Conservation (phyloP, 805 yeast species). For the Zygosaccharomyces pseudorouxii region DNA sequence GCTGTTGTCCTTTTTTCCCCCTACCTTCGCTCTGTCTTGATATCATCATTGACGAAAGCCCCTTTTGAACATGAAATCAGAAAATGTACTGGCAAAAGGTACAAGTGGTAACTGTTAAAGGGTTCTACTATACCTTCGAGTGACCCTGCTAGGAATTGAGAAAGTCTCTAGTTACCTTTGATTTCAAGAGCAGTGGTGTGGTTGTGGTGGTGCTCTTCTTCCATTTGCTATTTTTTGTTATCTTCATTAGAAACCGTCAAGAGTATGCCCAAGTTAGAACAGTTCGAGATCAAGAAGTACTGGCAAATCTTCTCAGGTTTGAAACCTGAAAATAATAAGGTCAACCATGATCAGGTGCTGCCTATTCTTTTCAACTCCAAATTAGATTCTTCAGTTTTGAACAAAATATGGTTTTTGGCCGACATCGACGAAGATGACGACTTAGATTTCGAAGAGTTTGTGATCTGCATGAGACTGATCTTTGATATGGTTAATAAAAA, state of each 20-base stretch:
- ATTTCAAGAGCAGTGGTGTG: background rate
- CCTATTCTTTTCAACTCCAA: conserved; percentile 87
- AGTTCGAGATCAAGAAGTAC: conserved; percentile 94
- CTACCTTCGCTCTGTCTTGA: background rate
- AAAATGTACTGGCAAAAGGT: background rate
- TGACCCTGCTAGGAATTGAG: background rate
- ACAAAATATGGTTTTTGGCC: conserved; percentile 83
- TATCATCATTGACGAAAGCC: background rate
- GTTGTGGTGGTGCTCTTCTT: background rate
- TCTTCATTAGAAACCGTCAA: background rate
- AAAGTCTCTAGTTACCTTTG: background rate
- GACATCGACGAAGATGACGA: conserved; percentile 91
- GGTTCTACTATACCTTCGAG: background rate
- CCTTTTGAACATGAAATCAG: background rate
- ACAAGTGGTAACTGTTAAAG: background rate
- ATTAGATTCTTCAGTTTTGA: conserved; percentile 69
- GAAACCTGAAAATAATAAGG: conserved; percentile 71
- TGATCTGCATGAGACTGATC: conserved; percentile 92
- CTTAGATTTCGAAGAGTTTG: conserved; percentile 95
- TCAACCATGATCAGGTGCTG: conserved; percentile 79
- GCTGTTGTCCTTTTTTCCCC: background rate
- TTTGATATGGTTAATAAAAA: conserved; percentile 85
- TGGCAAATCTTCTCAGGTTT: conserved; percentile 96
- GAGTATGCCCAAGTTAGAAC: conserved; percentile 68
- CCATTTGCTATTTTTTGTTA: background rate